Conservation (phyloP, 1,139 yeast species). For the Petasospora fabianii region DNA sequence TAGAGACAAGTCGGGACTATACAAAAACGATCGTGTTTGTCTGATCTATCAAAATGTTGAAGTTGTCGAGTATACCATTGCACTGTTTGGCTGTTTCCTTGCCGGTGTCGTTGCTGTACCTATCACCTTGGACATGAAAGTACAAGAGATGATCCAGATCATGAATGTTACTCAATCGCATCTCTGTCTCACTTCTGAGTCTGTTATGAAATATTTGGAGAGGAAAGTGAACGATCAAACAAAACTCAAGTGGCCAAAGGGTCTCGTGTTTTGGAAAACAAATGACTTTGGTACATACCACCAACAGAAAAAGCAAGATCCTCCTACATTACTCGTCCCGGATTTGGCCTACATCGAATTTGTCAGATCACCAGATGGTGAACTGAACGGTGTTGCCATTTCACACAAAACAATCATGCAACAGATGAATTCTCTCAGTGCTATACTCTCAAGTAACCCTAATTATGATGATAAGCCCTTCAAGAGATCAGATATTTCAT, state of each 20-base stretch:
- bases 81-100: slow-evolving; percentile 85
- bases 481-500: slow-evolving; percentile 36
- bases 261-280: slow-evolving; percentile 75
- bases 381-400: slow-evolving; percentile 87
- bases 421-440: slow-evolving; percentile 76
- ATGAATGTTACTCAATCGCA: slow-evolving; percentile 74
- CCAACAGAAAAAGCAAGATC: slow-evolving; percentile 55
- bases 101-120: slow-evolving; percentile 97
- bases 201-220: slow-evolving; percentile 38
- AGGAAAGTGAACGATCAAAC: slow-evolving; percentile 32
- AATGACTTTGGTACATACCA: slow-evolving; percentile 78
- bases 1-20: slow-evolving; percentile 65
- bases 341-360: slow-evolving; percentile 93
- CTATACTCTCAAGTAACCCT: slow-evolving; percentile 65
- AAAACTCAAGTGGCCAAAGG: slow-evolving; percentile 50
- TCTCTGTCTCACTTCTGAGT: slow-evolving; percentile 78
- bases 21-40: slow-evolving; percentile 79
- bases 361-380: slow-evolving; percentile 87
- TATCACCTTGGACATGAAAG: slow-evolving; percentile 64
- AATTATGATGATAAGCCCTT: slow-evolving; percentile 32
- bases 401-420: slow-evolving; percentile 85
- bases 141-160: slow-evolving; percentile 67
- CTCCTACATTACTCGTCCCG: slow-evolving; percentile 64
- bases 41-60: slow-evolving; percentile 82
- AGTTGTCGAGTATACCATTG: slow-evolving; percentile 78